Evolutionary conservation across 768 basidiomycete genomes (phyloP).

Genomic region (Obba rivulosa): DNA sequence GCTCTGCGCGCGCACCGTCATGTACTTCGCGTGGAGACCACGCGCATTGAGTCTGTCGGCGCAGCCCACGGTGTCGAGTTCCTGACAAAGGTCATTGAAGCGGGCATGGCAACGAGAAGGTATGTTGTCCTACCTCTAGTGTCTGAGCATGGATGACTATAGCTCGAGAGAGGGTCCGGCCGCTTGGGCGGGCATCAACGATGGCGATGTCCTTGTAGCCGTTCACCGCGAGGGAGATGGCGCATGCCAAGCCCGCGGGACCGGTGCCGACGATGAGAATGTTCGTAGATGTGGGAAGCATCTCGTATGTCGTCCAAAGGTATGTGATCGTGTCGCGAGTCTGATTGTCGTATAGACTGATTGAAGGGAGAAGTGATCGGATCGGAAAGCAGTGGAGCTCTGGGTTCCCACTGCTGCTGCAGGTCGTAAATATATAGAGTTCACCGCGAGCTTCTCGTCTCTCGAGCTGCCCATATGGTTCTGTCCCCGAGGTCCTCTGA

Average conservation of each 20-base stretch:
- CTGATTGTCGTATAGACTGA: no score
- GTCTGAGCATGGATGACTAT: conserved; percentile 46
- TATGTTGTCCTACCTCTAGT: conserved; percentile 35
- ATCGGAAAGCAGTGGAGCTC: no score
- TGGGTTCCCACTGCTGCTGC: no score
- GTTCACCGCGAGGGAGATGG: conserved; percentile 38
- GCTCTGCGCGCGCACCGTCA: no score
- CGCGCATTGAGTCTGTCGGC: conserved; percentile 20
- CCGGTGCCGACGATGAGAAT: conserved; percentile 49
- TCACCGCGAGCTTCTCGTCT: no score
- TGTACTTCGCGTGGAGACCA: no score
- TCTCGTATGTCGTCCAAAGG: conserved; percentile 8
- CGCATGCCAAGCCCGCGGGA: conserved; percentile 42
- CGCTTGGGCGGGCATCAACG: conserved; percentile 34
- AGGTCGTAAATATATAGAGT: no score
- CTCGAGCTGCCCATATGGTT: no score
- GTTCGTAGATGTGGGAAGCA: conserved; percentile 31
- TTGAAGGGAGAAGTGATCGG: no score
- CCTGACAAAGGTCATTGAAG: neutral
- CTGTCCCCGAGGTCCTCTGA: no score
- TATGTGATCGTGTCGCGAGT: no score
- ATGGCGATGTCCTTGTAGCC: conserved; percentile 37
- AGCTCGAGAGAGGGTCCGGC: conserved; percentile 38
- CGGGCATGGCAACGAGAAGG: neutral
- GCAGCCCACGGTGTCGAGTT: conserved; percentile 42